Base-by-base conservation (phyloP, 2,329 filamentous ascomycete genomes). In the Penicillium janthinellum region DNA sequence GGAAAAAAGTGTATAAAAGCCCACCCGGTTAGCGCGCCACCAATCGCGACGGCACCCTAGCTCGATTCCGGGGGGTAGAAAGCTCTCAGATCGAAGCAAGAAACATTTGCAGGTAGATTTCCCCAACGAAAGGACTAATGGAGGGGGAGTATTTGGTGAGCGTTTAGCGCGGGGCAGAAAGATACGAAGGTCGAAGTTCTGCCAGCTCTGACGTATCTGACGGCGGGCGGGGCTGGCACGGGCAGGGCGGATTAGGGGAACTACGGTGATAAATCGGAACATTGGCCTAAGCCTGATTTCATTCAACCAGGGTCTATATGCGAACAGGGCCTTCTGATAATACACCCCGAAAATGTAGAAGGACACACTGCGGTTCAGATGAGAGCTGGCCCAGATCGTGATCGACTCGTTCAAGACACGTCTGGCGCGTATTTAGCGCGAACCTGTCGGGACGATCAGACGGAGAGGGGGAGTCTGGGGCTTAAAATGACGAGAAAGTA, bases 171-270 rank as follows among this genome's bases (percentile, higher is more conserved):
- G 63, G 63, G 63, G 59, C 59, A 62, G 44, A 53, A 47, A 62
- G 57, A 59, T 61, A 57, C 25, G 49, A 62, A 61, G 59, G 52
- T 17, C 8, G 62, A 61, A 60, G 60, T 58, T 63, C 58, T 63
- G 58, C 49, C 55, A 62, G 61, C 61, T 65, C 65, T 69, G 67
- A 69, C 67, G 67, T 69, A 69, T 67, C 57, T 50, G 54, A 63
- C 54, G 58, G 62, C 42, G 60, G 65, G 63, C 64, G 64, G 65
- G 64, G 64, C 63, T 62, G 55, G 55, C 35, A 66, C 58, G 59
- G 66, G 66, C 64, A 61, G 55, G 42, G 62, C 60, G 60, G 62
- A 61, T 60, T 22, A 52, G 31, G 48, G 57, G 54, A 37, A 67
- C 44, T 61, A 67, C 64, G 64, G 57, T 65, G 65, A 68, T 67